Percentiles rank a stretch among this genome's conserved stretches.
Conservation (phyloP, 2,329 filamentous ascomycete species). For the Ophiostoma australiae region DNA sequence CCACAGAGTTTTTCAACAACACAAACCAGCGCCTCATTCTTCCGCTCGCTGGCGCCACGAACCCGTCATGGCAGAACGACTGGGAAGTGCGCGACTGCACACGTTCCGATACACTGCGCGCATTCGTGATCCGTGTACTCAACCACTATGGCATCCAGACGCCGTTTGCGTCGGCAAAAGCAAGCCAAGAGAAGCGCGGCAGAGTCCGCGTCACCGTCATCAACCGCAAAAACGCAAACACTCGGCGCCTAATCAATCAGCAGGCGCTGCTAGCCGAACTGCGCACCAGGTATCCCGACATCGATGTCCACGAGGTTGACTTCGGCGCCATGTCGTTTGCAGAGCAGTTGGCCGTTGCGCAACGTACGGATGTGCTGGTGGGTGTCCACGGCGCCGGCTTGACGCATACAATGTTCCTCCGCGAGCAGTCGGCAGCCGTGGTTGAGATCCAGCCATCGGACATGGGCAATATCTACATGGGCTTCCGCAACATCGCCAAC, state of each 20-base stretch:
- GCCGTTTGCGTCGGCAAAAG: not conserved
- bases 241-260: slow-evolving; percentile 34
- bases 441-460: slow-evolving; percentile 41
- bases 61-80: slow-evolving; percentile 42
- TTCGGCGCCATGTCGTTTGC: slow-evolving; percentile 37
- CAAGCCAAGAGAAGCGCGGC: not conserved
- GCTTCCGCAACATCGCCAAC: slow-evolving; percentile 41
- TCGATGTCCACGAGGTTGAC: slow-evolving; percentile 36
- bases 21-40: slow-evolving; percentile 35
- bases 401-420: slow-evolving; percentile 41
- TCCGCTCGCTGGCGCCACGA: slow-evolving; percentile 39
- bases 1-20: slow-evolving; percentile 16
- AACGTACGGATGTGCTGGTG: slow-evolving; percentile 39
- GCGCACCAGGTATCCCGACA: slow-evolving; percentile 28
- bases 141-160: slow-evolving; percentile 29
- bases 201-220: slow-evolving; percentile 35
- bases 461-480: slow-evolving; percentile 35
- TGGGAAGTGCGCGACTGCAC: slow-evolving; percentile 35
- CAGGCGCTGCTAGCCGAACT: slow-evolving; percentile 32
- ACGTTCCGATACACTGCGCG: slow-evolving; percentile 32
- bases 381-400: slow-evolving; percentile 43
- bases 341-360: slow-evolving; percentile 36
- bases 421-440: slow-evolving; percentile 33
- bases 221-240: slow-evolving; percentile 32
- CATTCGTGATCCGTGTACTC: slow-evolving; percentile 35